Base-by-base conservation (phyloP, 1,284 basidiomycete genomes). In the Cutaneotrichosporon sp. region DNA sequence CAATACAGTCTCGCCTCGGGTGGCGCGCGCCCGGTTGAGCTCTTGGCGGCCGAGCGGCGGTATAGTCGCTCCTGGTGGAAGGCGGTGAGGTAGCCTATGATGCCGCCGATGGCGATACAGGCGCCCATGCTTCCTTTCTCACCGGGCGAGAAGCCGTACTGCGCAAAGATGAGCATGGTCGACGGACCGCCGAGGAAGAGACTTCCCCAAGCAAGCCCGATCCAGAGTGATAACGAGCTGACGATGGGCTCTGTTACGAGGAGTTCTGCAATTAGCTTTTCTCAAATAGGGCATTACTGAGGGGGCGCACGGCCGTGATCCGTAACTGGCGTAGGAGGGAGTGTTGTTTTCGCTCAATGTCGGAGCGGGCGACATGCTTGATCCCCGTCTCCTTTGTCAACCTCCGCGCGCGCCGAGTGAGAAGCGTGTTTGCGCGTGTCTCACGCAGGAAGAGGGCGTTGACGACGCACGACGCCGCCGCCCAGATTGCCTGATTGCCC, bases 71-170 rank as follows among this genome's bases (percentile, higher is more conserved):
- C 75, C 68, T 79, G 78, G 62, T 75, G 79, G 67, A 60, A 78
- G 77, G 92, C 89, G 40, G 88, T 87, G 36, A 90, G 70, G 52
- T 89, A 88, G 0, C 90, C 91, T 40, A 92, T 64, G 70, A 86
- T 84, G 4, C 89, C 87, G 13, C 91, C 91, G 49, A 83, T 57
- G 31, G 53, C 57, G 9, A 60, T 60, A 10, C 56, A 59, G 4
- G 51, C 38, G 32, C 36, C 51, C 32, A 70, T 69, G 88, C 70
- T 14, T 74, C 70, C 67, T 2, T 71, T 65, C 62, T 74, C 67
- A 11, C 76, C 79, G 9, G 65, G 60, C 16, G 65, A 69, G 66
- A 75, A 79, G 21, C 77, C 79, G 60, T 78, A 79, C 14, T 73
- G 63, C 18, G 60, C 62, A 56, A 77, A 77, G 2, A 78, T 75